Percentiles rank a stretch among this genome's conserved stretches.
Conservation (phyloP, 2,329 filamentous ascomycete species). For the Diplodia corticola region DNA sequence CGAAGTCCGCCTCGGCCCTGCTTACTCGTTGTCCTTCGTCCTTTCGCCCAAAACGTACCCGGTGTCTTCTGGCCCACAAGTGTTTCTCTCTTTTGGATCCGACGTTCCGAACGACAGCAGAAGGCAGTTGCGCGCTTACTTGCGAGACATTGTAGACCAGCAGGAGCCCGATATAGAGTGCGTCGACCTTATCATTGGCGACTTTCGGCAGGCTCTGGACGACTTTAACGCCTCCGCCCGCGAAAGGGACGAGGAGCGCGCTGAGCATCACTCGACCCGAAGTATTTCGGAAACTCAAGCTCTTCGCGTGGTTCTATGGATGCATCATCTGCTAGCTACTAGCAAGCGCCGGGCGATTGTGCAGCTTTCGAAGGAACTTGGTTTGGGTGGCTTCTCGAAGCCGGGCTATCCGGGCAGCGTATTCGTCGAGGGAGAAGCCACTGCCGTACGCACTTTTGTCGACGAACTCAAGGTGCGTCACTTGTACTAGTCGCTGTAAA, state of each 20-base stretch:
- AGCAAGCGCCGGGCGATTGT: conserved; percentile 19
- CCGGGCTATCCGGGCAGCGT: conserved; percentile 23
- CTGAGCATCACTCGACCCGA: not conserved
- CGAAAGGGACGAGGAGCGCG: not conserved
- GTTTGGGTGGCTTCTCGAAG: conserved; percentile 14
- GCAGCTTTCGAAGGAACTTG: conserved; percentile 1
- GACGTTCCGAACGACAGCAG: not conserved
- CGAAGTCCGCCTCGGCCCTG: not conserved
- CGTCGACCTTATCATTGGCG: conserved; percentile 19
- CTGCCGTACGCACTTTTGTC: conserved; percentile 13
- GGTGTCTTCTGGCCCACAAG: not conserved
- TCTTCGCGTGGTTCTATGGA: conserved; percentile 22
- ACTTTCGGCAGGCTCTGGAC: conserved; percentile 24
- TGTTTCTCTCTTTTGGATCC: conserved; percentile 4
- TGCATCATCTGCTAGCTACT: conserved; percentile 21
- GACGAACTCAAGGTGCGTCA: conserved; percentile 18
- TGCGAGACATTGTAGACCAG: not conserved
- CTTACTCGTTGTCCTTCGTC: conserved; percentile 13
- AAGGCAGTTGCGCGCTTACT: not conserved
- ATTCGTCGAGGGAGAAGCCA: conserved; percentile 20
- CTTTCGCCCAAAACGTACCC: conserved; percentile 11
- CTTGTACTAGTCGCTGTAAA: not conserved
- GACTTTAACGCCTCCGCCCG: conserved; percentile 21
- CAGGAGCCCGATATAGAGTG: conserved; percentile 16
- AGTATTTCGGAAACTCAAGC: not conserved